Evolutionary conservation across 2,329 filamentous ascomycete genomes (phyloP).

Genomic region (Bimuria novae-zelandiae): DNA sequence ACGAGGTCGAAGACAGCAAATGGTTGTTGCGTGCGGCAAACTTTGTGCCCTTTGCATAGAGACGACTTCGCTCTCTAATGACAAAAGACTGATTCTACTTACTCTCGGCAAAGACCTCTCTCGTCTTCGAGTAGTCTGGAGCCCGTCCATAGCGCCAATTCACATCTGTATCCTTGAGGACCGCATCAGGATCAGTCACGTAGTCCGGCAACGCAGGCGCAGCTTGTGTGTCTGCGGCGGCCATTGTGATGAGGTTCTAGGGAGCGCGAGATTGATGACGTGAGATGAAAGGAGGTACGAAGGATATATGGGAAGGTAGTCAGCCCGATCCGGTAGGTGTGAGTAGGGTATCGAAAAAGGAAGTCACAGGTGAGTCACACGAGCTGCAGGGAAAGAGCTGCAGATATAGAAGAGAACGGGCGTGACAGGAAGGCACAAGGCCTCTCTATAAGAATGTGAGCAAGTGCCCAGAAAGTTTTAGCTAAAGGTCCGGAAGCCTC

Average conservation of each 20-base stretch:
- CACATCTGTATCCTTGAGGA: conserved; percentile 58
- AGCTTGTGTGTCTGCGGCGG: conserved; percentile 33
- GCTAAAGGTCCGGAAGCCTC: neutral
- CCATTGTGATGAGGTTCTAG: conserved; percentile 21
- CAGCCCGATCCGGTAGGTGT: neutral
- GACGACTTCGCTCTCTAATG: no score
- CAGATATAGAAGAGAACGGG: neutral
- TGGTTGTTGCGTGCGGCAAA: no score
- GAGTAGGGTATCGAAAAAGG: neutral
- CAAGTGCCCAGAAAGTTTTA: neutral
- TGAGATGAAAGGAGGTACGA: neutral
- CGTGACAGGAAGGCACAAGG: neutral
- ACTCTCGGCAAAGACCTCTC: conserved; percentile 64
- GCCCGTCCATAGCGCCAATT: conserved; percentile 64
- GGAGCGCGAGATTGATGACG: neutral
- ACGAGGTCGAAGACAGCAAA: no score
- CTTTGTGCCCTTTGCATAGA: no score
- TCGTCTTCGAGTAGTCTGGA: conserved; percentile 68
- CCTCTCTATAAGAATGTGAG: neutral
- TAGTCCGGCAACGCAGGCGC: conserved; percentile 59
- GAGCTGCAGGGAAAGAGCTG: neutral
- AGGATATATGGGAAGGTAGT: neutral
- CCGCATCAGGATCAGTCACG: conserved; percentile 62
- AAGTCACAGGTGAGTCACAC: neutral
- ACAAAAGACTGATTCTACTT: no score